Percentiles rank a stretch among this genome's conserved stretches.
These are phyloP conservation scores for Boletus calvinii DNA, from an alignment of 1,284 basidiomycete genomes.

Conservation along the genomic window DNA sequence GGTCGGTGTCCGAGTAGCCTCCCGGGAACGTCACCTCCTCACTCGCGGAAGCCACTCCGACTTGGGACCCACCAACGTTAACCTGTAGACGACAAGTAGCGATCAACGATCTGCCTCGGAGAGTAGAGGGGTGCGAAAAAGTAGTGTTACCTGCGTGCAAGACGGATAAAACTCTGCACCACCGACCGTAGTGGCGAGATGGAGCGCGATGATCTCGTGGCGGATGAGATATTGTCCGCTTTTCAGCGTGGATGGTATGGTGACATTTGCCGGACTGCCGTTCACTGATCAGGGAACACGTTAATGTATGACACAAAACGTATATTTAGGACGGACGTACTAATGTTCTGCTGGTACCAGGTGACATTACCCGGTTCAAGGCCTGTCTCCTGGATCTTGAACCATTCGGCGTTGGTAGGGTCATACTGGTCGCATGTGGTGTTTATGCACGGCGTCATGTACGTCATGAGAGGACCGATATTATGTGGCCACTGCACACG, in stretches of 20 bases:
- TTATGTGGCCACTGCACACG: conserved; percentile 65
- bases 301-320: neutral
- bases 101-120: neutral
- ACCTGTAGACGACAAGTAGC: no score
- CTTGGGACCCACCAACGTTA: conserved; percentile 50
- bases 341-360: conserved; percentile 38
- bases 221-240: conserved; percentile 53
- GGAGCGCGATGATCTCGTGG: conserved; percentile 53
- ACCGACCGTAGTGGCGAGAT: conserved; percentile 41
- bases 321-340: conserved; percentile 17
- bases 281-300: conserved; percentile 21
- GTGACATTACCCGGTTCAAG: conserved; percentile 33
- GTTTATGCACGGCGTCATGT: conserved; percentile 63
- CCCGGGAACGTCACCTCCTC: conserved; percentile 66
- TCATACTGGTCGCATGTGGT: conserved; percentile 61
- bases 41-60: conserved; percentile 40
- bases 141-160: conserved; percentile 45
- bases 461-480: conserved; percentile 69
- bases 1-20: conserved; percentile 60
- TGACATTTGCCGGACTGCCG: conserved; percentile 35
- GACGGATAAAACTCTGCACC: conserved; percentile 57
- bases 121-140: no score
- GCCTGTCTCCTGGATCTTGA: conserved; percentile 60
- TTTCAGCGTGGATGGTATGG: conserved; percentile 42
- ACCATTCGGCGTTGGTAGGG: conserved; percentile 59